phyloP scores from a whole-genome alignment of 208 protist species.

The Strigomonas culicis region DNA sequence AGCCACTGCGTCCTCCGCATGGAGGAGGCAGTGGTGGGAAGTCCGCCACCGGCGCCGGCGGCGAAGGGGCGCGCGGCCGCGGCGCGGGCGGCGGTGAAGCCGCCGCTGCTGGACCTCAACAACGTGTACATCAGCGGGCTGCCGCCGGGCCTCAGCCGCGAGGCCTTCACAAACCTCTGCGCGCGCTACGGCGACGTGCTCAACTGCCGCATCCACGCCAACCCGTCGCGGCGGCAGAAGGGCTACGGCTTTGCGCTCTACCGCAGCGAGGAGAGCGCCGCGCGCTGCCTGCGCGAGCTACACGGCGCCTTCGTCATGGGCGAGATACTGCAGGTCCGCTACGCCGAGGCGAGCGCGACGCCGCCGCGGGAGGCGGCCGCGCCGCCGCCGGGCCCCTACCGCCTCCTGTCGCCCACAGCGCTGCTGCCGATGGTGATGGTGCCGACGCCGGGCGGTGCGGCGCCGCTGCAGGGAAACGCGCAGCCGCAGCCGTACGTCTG shows the following conservation, averaged over 20 bases:
- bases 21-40: no score
- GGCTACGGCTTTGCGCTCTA: constrained; percentile 74
- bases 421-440: no score
- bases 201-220: constrained; percentile 52
- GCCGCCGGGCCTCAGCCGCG: constrained; percentile 31
- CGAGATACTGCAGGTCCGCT: constrained; percentile 30
- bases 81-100: background rate
- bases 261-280: constrained; percentile 44
- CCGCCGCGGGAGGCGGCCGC: background rate
- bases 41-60: no score
- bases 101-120: constrained; percentile 16
- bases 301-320: constrained; percentile 31
- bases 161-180: constrained; percentile 61
- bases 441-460: no score
- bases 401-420: no score
- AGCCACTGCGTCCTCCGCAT: no score
- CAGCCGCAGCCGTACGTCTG: no score
- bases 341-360: background rate
- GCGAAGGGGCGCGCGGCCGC: no score
- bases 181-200: constrained; percentile 56
- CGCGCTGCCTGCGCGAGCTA: constrained; percentile 37
- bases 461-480: no score
- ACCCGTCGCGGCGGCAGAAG: constrained; percentile 34
- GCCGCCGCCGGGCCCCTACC: no score
- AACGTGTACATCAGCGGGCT: constrained; percentile 81